Base-by-base conservation (phyloP, 768 basidiomycete genomes). In the Tulasnella sp. region DNA sequence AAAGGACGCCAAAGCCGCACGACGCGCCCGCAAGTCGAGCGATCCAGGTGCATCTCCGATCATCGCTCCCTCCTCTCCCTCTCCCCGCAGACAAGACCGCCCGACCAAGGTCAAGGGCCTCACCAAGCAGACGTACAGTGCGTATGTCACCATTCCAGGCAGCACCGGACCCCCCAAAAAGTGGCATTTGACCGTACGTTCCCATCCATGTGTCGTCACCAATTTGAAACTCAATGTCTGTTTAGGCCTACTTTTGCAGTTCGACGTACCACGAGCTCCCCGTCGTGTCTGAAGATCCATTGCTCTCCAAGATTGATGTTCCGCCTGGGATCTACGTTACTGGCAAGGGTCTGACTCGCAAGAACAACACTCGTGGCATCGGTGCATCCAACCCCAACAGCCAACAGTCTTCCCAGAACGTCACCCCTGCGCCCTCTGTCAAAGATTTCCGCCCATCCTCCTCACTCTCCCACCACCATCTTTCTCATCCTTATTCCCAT, bases 61-160 rank as follows among this genome's bases (percentile, higher is more conserved):
- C 6, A 19, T 17, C 27, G 34, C 39, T 49, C 59, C 45, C 6
- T 58, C 49, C 14, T 50, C 48, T 8, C 48, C 57, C 14, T 77
- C 81, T 48, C 73, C 81, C 14, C 76, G 83, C 65, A 75, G 86
- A 60, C 85, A 84, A 67, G 84, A 86, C 65, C 72, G 85, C 6
- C 85, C 85, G 9, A 79, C 83, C 35, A 86, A 86, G 62, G 80
- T 80, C 14, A 79, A 84, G 61, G 86, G 86, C n/a, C 73, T 88
- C 50, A 88, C 85, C 40, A 88, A 88, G 70, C 86, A 88, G 66
- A 88, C 86, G 0, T 87, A 86, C 65, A 86, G 84, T 6, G 85
- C 84, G 27, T 78, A 80, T 36, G 83, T 86, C 42, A 74, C 81
- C 65, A 71, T 81, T 58, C 81, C 80, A 36, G 80, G 41, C n/a